Base-by-base conservation (phyloP, 345 rosid species). In the Moricandia moricandioides region DNA sequence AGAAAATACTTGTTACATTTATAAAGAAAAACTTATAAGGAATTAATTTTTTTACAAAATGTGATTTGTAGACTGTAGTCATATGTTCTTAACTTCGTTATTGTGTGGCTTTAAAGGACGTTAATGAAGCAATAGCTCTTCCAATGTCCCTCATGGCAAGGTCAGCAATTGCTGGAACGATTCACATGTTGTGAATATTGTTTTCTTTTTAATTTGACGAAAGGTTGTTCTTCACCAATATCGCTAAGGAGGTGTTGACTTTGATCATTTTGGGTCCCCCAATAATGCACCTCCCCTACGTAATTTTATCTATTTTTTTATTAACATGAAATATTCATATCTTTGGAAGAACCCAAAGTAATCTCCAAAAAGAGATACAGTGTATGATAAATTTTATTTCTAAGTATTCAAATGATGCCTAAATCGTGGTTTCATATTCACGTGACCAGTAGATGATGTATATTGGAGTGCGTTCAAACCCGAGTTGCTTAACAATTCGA, bases 121-220 rank as follows among this genome's bases (percentile, higher is more conserved):
- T 49, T 63, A 31, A 62, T 62, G 75, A 56, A 70, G 39, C 71
- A 56, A 76, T 70, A 70, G 40, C 80, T 76, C 60, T 62, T 76
- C 65, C 17, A 62, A 55, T 35, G 58, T 62, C 58, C 60, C 60
- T 76, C 75, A 62, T 63, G 71, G 65, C 60, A 76, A 69, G 70
- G 52, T 70, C 71, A 76, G 75, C 75, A 63, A 70, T 76, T 76
- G 66, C 80, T 63, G 75, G 75, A 77, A 70, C 80, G 49, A 69
- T 77, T 70, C 80, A 70, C 75, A 70, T 70, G 71, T 70, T 63
- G 70, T 63, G 33, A 31, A 56, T 70, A 62, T 27, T 43, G 29
- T 54, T 62, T 45, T 45, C 4, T 5, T 39, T 67, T 1, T 6
- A 3, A 59, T 67, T 39, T 67, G 4, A 67, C 24, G 2, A 7